Percentiles rank a stretch among this genome's conserved stretches.
These are phyloP conservation scores for Chrysoporthe puriensis DNA, from an alignment of 2,329 filamentous ascomycete genomes.

Conservation along the genomic window DNA sequence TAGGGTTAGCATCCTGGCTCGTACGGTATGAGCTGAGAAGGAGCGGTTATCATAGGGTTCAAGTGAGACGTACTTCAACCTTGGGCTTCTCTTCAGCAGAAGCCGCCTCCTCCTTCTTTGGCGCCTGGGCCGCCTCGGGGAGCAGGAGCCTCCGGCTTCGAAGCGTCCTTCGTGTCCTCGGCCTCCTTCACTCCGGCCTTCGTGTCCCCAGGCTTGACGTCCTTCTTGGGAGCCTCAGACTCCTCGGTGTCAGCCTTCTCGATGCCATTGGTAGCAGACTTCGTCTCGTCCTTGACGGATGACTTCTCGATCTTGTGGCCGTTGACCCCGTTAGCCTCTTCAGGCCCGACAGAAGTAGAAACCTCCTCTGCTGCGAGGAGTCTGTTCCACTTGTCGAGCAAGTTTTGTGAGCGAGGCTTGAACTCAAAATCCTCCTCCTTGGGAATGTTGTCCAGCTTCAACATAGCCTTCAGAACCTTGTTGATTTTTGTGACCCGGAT, in stretches of 20 bases:
- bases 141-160: constrained; percentile 34
- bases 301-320: constrained; percentile 44
- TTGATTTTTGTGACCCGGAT: constrained; percentile 95
- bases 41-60: neutral
- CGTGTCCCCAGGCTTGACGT: constrained; percentile 37
- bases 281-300: constrained; percentile 45
- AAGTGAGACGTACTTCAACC: constrained; percentile 38
- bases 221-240: constrained; percentile 37
- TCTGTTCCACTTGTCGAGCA: constrained; percentile 90
- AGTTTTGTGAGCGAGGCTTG: constrained; percentile 76
- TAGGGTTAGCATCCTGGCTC: constrained; percentile 1
- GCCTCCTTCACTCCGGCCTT: constrained; percentile 37
- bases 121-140: constrained; percentile 37
- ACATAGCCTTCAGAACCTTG: constrained; percentile 93
- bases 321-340: constrained; percentile 52
- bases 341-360: constrained; percentile 41
- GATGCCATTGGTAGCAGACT: constrained; percentile 35
- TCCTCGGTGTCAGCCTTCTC: constrained; percentile 39
- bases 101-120: constrained; percentile 24
- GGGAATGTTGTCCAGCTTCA: constrained; percentile 85
- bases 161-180: constrained; percentile 36
- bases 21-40: neutral
- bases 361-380: constrained; percentile 67
- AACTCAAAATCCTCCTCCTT: constrained; percentile 88
- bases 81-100: constrained; percentile 10